phyloP scores from a whole-genome alignment of 2,329 filamentous ascomycete genomes.

The Monosporascus ibericus region DNA sequence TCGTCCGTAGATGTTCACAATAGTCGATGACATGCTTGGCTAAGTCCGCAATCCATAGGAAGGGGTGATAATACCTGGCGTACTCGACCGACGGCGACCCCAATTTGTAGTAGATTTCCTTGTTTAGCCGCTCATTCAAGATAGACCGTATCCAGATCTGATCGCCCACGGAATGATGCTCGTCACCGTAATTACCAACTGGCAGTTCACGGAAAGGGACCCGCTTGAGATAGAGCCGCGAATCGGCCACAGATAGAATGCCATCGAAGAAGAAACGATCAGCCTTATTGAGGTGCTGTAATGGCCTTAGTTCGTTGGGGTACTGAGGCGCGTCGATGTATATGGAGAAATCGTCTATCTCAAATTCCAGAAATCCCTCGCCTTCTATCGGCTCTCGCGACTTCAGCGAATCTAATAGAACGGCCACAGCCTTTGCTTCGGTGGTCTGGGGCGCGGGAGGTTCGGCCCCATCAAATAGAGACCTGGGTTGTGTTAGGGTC shows the following conservation, averaged over 20 bases:
- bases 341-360: conserved; percentile 52
- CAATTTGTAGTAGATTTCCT: conserved; percentile 59
- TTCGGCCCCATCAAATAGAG: conserved; percentile 21
- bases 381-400: conserved; percentile 7
- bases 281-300: conserved; percentile 43
- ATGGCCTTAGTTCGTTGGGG: conserved; percentile 44
- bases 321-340: conserved; percentile 38
- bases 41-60: conserved; percentile 65
- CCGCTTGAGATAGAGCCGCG: conserved; percentile 43
- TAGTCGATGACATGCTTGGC: conserved; percentile 69
- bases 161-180: conserved; percentile 39
- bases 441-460: conserved; percentile 14
- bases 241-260: conserved; percentile 39
- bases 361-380: conserved; percentile 38
- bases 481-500: conserved; percentile 18
- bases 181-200: conserved; percentile 57
- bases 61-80: conserved; percentile 52
- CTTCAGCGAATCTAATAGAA: conserved; percentile 19
- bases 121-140: conserved; percentile 28
- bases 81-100: conserved; percentile 54
- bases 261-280: conserved; percentile 53
- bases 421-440: conserved; percentile 27
- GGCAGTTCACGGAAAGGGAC: conserved; percentile 54
- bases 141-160: conserved; percentile 60
- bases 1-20: conserved; percentile 32